These are phyloP conservation scores for Striga asiatica DNA, from an alignment of 257 asterid genomes.

Conservation along the genomic window DNA sequence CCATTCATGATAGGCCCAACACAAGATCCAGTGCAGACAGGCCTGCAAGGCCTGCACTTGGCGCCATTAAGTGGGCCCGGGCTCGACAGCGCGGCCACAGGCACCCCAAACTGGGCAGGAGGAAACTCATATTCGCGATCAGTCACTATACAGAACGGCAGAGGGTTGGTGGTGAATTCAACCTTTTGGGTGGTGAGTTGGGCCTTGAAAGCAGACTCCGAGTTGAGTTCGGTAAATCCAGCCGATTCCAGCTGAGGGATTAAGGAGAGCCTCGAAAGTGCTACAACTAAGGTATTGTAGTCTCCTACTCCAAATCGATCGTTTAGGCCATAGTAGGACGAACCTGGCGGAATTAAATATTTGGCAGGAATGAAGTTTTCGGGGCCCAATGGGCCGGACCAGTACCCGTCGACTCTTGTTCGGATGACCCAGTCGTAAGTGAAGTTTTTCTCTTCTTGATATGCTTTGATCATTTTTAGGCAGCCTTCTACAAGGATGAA, in stretches of 20 bases:
- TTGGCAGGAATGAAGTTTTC: constrained; percentile 52
- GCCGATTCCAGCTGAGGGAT: constrained; percentile 56
- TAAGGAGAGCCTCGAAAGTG: constrained; percentile 76
- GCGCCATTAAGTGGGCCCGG: constrained; percentile 77
- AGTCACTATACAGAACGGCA: constrained; percentile 74
- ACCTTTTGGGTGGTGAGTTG: constrained; percentile 50
- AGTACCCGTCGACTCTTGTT: constrained; percentile 82
- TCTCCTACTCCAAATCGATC: constrained; percentile 91
- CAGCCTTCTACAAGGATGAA: constrained; percentile 87
- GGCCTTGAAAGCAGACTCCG: constrained; percentile 80
- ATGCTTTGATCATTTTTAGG: constrained; percentile 43
- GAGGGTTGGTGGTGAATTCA: constrained; percentile 24
- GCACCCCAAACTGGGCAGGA: constrained; percentile 56
- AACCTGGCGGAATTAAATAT: constrained; percentile 76
- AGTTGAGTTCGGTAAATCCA: constrained; percentile 53
- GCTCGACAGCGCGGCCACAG: constrained; percentile 73
- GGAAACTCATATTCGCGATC: constrained; percentile 63
- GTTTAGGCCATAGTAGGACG: constrained; percentile 74
- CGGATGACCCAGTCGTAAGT: constrained; percentile 86
- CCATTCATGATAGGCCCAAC: constrained; percentile 48
- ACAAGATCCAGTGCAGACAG: constrained; percentile 49
- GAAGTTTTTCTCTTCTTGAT: constrained; percentile 62
- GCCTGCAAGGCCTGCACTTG: constrained; percentile 82
- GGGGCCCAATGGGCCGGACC: constrained; percentile 53
- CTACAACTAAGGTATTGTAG: constrained; percentile 56